Evolutionary conservation across 495 filamentous ascomycete genomes (phyloP).

Genomic region (Pyrenula massariospora): DNA sequence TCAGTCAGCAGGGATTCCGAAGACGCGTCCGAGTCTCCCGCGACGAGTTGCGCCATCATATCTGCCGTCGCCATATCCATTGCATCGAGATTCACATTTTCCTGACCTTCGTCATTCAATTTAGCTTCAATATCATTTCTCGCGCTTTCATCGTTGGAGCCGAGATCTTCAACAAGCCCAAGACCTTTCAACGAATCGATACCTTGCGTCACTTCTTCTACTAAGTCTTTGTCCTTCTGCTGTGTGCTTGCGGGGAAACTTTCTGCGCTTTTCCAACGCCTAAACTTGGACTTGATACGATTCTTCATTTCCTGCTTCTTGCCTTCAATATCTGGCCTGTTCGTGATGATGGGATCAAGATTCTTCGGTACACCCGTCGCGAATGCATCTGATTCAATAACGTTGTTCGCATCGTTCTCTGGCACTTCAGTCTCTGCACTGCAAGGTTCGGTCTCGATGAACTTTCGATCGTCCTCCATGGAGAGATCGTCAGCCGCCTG

Average conservation of each 20-base stretch:
- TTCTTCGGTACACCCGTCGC: not conserved
- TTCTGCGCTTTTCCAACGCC: not conserved
- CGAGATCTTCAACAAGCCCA: not conserved
- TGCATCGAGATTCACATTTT: not conserved
- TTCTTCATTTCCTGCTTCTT: not conserved
- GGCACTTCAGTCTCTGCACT: not conserved
- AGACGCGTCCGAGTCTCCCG: not conserved
- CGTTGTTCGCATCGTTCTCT: not conserved
- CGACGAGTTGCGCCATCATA: not conserved
- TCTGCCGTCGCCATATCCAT: not conserved
- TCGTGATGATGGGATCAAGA: not conserved
- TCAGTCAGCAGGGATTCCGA: not conserved
- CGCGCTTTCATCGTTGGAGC: not conserved
- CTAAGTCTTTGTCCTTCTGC: not conserved
- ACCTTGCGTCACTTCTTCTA: not conserved
- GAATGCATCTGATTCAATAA: not conserved
- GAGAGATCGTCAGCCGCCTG: not conserved
- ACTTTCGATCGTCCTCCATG: not conserved
- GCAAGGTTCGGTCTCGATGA: not conserved
- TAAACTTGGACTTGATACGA: not conserved
- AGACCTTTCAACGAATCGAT: not conserved
- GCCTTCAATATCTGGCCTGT: not conserved
- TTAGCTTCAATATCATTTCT: not conserved
- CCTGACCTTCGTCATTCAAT: not conserved
- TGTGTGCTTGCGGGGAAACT: not conserved